Evolutionary conservation across 176 grass and related monocot genomes (phyloP).

Genomic region (Oryza nivara): DNA sequence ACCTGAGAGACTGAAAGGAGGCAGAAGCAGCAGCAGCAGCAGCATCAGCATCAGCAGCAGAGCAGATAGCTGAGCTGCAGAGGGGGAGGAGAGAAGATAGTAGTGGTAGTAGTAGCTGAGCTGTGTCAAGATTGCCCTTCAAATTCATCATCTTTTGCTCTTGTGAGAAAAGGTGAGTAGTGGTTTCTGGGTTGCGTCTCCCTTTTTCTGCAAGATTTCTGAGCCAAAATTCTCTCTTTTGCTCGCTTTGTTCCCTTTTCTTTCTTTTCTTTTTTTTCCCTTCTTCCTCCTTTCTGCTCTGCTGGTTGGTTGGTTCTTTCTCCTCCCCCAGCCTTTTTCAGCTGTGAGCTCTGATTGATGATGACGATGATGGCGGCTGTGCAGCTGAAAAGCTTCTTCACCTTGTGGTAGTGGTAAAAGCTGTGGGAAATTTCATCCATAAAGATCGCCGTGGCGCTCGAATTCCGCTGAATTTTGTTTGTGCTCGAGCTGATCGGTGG

Average conservation of each 20-base stretch:
- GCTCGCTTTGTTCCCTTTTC: background rate
- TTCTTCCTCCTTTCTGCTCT: background rate
- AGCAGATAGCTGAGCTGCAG: slow-evolving; percentile 11
- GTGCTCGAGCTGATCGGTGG: background rate
- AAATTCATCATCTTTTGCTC: slow-evolving; percentile 41
- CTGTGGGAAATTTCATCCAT: slow-evolving; percentile 34
- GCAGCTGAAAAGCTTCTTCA: slow-evolving; percentile 41
- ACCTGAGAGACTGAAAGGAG: slow-evolving; percentile 47
- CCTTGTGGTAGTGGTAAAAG: slow-evolving; percentile 34
- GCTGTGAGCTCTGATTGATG: slow-evolving; percentile 41
- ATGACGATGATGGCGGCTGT: slow-evolving; percentile 35
- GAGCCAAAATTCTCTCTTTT: slow-evolving; percentile 35
- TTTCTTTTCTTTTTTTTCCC: background rate
- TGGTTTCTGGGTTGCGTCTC: slow-evolving; percentile 35
- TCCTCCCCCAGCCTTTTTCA: slow-evolving; percentile 32
- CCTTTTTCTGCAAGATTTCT: slow-evolving; percentile 46
- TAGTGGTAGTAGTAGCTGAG: background rate
- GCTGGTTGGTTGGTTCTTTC: background rate
- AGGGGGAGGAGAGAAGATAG: background rate
- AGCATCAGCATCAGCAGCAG: slow-evolving; percentile 8
- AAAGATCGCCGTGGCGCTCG: slow-evolving; percentile 36
- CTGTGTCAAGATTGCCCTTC: slow-evolving; percentile 38
- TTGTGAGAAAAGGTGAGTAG: slow-evolving; percentile 41
- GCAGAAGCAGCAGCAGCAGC: slow-evolving; percentile 35
- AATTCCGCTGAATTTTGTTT: slow-evolving; percentile 23